Conservation (phyloP, 2,329 filamentous ascomycete genomes). For the Coniochaeta hoffmannii region DNA sequence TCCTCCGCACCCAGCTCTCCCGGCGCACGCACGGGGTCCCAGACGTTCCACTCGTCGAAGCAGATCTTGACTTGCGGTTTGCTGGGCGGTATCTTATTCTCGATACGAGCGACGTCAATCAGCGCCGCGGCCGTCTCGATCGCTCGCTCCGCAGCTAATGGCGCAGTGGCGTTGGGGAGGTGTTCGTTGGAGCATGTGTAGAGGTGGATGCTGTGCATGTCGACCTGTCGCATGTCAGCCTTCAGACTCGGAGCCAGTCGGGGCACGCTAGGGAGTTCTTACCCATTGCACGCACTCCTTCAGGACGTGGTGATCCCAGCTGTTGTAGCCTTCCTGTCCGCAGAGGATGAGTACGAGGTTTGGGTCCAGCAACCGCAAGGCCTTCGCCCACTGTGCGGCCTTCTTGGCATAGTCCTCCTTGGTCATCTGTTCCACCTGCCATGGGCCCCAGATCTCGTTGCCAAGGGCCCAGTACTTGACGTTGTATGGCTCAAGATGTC, state of each 20-base stretch:
- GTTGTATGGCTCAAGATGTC: constrained; percentile 68
- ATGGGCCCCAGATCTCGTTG: constrained; percentile 64
- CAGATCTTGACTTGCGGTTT: constrained; percentile 64
- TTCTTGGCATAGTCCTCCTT: constrained; percentile 63
- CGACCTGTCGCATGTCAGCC: constrained; percentile 28
- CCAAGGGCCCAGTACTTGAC: constrained; percentile 83
- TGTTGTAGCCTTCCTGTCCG: constrained; percentile 59
- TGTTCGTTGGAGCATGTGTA: constrained; percentile 57
- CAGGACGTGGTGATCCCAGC: constrained; percentile 68
- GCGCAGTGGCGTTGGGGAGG: constrained; percentile 50
- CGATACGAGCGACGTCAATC: constrained; percentile 67
- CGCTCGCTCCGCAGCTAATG: constrained; percentile 62
- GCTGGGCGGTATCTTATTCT: constrained; percentile 52
- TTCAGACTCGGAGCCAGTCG: neutral
- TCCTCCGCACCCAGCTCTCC: constrained; percentile 69
- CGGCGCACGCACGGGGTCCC: constrained; percentile 65
- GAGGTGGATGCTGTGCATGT: constrained; percentile 77
- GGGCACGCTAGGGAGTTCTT: neutral
- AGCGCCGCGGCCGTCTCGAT: constrained; percentile 62
- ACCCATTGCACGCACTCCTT: constrained; percentile 58
- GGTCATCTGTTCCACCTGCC: constrained; percentile 61
- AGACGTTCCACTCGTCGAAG: constrained; percentile 83
- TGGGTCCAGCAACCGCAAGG: constrained; percentile 64
- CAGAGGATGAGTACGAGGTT: constrained; percentile 64
- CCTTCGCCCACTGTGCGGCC: constrained; percentile 66